Conservation (phyloP, 2,329 filamentous ascomycete genomes). For the Penicillium sp. region DNA sequence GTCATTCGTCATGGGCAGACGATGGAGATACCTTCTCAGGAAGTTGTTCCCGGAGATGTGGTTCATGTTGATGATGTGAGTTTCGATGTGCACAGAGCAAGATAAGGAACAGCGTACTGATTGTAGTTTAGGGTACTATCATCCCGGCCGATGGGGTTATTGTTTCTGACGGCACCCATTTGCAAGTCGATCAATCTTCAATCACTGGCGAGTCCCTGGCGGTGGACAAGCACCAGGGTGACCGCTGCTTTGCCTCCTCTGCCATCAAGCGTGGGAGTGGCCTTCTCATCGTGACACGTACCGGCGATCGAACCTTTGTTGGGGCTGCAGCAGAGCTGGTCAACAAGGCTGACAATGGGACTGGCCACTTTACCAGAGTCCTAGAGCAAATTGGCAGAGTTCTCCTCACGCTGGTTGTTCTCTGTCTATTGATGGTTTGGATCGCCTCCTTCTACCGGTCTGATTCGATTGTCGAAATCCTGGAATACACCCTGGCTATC, state of each 20-base stretch:
- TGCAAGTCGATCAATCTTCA: conserved; percentile 88
- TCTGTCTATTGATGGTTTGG: conserved; percentile 81
- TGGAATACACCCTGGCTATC: conserved; percentile 82
- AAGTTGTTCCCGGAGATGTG: conserved; percentile 87
- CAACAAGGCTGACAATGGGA: conserved; percentile 68
- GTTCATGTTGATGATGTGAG: conserved; percentile 75
- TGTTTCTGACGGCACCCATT: conserved; percentile 77
- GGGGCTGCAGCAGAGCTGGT: conserved; percentile 85
- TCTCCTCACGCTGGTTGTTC: conserved; percentile 74
- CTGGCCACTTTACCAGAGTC: conserved; percentile 87
- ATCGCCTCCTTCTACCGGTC: conserved; percentile 84
- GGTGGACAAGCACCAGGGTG: conserved; percentile 80
- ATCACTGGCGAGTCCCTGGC: conserved; percentile 91
- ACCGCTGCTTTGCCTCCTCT: conserved; percentile 80
- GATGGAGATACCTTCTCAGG: conserved; percentile 75
- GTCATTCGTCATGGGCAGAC: conserved; percentile 78
- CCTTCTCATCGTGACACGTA: conserved; percentile 77
- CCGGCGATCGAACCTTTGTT: conserved; percentile 87
- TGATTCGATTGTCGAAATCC: conserved; percentile 73
- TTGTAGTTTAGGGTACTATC: conserved; percentile 65
- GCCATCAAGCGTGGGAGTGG: conserved; percentile 88
- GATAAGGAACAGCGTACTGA: not conserved
- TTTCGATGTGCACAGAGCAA: not conserved
- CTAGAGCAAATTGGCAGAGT: conserved; percentile 82
- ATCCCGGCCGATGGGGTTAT: conserved; percentile 86